Evolutionary conservation across 768 basidiomycete genomes (phyloP).

Genomic region (Naganishia vaughanmartiniae): DNA sequence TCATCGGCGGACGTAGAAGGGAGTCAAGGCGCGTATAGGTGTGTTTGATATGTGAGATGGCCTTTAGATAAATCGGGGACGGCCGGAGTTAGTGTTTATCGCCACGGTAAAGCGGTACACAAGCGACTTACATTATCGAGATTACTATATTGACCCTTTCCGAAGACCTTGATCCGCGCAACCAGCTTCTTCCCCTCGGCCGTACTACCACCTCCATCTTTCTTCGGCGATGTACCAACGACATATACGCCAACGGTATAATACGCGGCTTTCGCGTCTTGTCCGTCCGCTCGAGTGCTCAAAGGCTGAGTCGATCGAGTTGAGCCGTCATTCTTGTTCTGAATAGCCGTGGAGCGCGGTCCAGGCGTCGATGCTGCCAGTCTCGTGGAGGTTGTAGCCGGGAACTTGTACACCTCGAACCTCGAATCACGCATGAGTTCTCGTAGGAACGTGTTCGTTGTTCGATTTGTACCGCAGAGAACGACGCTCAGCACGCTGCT

Average conservation of each 20-base stretch:
- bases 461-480: constrained; percentile 26
- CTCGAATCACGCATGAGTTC: constrained; percentile 12
- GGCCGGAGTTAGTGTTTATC: background rate
- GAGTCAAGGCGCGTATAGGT: constrained; percentile 21
- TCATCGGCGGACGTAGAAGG: constrained; percentile 2
- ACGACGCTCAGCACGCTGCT: constrained; percentile 7
- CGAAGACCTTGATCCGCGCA: constrained; percentile 22
- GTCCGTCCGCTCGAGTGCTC: too few relatives aligned
- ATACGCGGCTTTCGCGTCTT: background rate
- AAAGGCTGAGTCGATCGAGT: too few relatives aligned
- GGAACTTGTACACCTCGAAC: constrained; percentile 24
- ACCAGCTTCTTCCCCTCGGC: background rate
- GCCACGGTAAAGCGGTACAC: background rate
- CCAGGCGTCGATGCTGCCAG: background rate
- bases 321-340: too few relatives aligned
- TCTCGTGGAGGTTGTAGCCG: background rate
- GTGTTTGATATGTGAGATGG: constrained; percentile 12
- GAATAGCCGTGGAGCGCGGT: background rate
- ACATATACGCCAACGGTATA: constrained; percentile 10
- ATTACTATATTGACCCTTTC: constrained; percentile 22
- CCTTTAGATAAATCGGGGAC: background rate
- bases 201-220: background rate
- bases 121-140: background rate
- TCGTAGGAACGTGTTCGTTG: constrained; percentile 16
- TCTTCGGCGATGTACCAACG: background rate